These are phyloP conservation scores for Pythium scleroteichum DNA, from an alignment of 352 stramenopile genomes.

Conservation along the genomic window DNA sequence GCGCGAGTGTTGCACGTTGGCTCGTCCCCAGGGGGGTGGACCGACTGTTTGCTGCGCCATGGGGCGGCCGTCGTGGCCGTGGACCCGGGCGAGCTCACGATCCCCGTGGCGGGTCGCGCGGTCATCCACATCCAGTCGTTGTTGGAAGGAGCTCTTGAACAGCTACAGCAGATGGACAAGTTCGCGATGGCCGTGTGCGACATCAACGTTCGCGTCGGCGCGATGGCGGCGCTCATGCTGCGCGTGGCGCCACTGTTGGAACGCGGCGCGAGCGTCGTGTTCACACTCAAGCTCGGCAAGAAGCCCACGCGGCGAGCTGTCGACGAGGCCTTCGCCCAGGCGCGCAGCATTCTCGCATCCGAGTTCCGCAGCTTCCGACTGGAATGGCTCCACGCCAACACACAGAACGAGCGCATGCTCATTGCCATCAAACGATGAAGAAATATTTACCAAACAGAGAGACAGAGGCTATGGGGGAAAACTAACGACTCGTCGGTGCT, in stretches of 20 bases:
- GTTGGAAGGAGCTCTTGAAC: constrained; percentile 37
- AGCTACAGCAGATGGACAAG: constrained; percentile 29
- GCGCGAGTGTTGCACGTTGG: constrained; percentile 51
- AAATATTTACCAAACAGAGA: not conserved
- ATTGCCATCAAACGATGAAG: constrained; percentile 25
- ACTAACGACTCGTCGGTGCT: not conserved
- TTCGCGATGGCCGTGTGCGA: constrained; percentile 56
- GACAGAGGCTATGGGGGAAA: too few relatives aligned
- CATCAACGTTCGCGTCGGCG: constrained; percentile 38
- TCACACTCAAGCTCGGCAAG: constrained; percentile 45
- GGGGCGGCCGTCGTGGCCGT: constrained; percentile 51
- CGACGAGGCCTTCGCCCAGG: constrained; percentile 16
- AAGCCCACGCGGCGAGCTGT: constrained; percentile 32
- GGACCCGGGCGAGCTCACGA: constrained; percentile 51
- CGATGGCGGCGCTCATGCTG: constrained; percentile 35
- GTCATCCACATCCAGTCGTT: constrained; percentile 48
- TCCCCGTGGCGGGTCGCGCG: constrained; percentile 23
- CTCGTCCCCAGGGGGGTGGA: constrained; percentile 58
- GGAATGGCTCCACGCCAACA: constrained; percentile 44
- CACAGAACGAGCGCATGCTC: constrained; percentile 41
- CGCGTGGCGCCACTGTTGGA: constrained; percentile 30
- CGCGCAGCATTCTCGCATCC: constrained; percentile 16
- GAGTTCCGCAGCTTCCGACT: constrained; percentile 28
- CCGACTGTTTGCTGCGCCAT: constrained; percentile 42
- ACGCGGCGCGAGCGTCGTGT: constrained; percentile 25